Conservation (phyloP, 2,329 filamentous ascomycete genomes). For the Pseudopithomyces maydicus region DNA sequence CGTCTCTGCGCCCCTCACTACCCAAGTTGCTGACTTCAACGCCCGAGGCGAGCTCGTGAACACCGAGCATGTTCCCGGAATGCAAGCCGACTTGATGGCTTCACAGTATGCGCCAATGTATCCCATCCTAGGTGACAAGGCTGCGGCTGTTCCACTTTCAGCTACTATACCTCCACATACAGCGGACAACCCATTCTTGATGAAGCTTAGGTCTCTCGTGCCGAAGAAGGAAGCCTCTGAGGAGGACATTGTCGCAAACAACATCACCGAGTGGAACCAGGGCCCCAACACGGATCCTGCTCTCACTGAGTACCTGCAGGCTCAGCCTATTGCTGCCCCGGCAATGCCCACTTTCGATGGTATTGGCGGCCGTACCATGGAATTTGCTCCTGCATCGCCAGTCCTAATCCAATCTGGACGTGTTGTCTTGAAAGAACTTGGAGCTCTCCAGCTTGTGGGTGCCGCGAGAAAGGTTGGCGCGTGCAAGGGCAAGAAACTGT, state of each 20-base stretch:
- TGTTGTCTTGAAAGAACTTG: background rate
- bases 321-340: background rate
- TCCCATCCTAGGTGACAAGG: background rate
- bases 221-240: background rate
- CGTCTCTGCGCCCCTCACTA: too few species aligned
- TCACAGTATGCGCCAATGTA: background rate
- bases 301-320: background rate
- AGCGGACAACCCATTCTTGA: background rate
- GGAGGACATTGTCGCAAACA: background rate
- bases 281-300: background rate
- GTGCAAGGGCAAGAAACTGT: background rate
- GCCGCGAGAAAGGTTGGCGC: background rate
- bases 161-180: background rate
- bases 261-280: background rate
- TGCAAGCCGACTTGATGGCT: background rate
- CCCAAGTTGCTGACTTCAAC: background rate
- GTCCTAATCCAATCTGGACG: background rate
- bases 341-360: background rate
- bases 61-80: background rate
- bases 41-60: background rate
- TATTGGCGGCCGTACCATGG: background rate
- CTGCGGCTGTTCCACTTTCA: background rate
- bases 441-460: background rate
- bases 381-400: background rate
- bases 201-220: background rate